A percentile compares a stretch with the other conserved stretches of the same genome.
Evolutionary conservation across 1,284 basidiomycete genomes (phyloP).

Genomic region (Takashimella koratensis): DNA sequence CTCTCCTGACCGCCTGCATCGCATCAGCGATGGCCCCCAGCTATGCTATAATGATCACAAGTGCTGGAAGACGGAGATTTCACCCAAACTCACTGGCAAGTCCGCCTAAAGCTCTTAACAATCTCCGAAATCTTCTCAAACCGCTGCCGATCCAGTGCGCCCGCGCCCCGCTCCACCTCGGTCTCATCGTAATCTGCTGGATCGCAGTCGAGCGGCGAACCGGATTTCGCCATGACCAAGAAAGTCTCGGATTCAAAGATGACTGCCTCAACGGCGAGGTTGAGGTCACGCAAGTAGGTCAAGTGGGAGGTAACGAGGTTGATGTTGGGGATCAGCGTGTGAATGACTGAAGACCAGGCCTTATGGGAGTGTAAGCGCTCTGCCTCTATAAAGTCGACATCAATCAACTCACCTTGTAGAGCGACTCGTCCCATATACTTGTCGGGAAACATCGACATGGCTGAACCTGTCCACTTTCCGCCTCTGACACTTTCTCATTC

Average conservation of each 20-base stretch:
- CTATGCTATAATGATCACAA: slow-evolving; percentile 43
- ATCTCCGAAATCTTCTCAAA: slow-evolving; percentile 96
- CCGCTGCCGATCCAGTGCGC: slow-evolving; percentile 67
- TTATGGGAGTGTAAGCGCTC: slow-evolving; percentile 39
- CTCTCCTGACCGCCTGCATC: slow-evolving; percentile 57
- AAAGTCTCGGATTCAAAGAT: slow-evolving; percentile 97
- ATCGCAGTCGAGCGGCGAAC: slow-evolving; percentile 44
- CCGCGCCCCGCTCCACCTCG: slow-evolving; percentile 47
- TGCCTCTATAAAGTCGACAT: background rate
- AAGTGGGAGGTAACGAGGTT: slow-evolving; percentile 82
- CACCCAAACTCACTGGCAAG: too few relatives aligned
- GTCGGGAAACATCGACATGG: slow-evolving; percentile 66
- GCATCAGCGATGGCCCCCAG: slow-evolving; percentile 9
- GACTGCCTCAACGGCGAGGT: slow-evolving; percentile 87
- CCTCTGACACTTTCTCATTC: slow-evolving; percentile 52
- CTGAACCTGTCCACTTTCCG: slow-evolving; percentile 28
- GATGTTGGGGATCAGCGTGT: slow-evolving; percentile 92
- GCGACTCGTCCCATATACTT: slow-evolving; percentile 94
- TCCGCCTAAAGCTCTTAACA: slow-evolving; percentile 90
- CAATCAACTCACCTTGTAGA: slow-evolving; percentile 74
- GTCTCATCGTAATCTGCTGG: slow-evolving; percentile 32
- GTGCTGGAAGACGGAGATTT: slow-evolving; percentile 37
- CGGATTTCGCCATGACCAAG: slow-evolving; percentile 75
- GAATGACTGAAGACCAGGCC: slow-evolving; percentile 98
- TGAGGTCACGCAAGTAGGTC: slow-evolving; percentile 75